These are phyloP conservation scores for Mycosphaerelloides madeirae DNA, from an alignment of 2,329 filamentous ascomycete species.

Conservation along the genomic window DNA sequence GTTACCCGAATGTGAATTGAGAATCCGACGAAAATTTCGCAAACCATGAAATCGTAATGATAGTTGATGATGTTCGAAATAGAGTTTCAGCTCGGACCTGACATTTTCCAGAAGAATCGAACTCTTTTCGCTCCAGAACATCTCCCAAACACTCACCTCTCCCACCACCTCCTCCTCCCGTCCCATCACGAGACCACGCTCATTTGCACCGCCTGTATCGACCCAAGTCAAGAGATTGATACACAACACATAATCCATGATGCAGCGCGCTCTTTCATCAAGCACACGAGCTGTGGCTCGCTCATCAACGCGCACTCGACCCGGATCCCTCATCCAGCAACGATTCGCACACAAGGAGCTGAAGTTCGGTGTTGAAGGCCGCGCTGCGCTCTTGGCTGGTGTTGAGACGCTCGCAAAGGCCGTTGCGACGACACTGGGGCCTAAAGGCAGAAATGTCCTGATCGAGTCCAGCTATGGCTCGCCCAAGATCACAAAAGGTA, in stretches of 20 bases:
- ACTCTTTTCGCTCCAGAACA: too few relatives aligned
- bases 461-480: slow-evolving; percentile 99
- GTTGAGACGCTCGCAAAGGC: slow-evolving; percentile 96
- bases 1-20: too few relatives aligned
- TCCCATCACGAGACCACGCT: slow-evolving; percentile 3
- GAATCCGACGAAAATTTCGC: too few relatives aligned
- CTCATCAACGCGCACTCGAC: slow-evolving; percentile 52
- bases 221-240: too few relatives aligned
- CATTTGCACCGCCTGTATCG: neutral
- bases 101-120: too few relatives aligned
- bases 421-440: slow-evolving; percentile 90
- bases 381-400: slow-evolving; percentile 82
- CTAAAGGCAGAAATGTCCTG: slow-evolving; percentile 96
- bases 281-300: slow-evolving; percentile 74
- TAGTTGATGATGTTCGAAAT: too few relatives aligned
- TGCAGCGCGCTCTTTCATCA: slow-evolving; percentile 93
- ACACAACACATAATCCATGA: slow-evolving; percentile 36
- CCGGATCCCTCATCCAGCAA: slow-evolving; percentile 71
- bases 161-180: neutral
- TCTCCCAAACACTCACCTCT: neutral
- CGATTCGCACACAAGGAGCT: slow-evolving; percentile 98
- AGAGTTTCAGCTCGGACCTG: too few relatives aligned
- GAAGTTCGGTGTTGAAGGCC: slow-evolving; percentile 94
- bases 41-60: too few relatives aligned
- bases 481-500: slow-evolving; percentile 99